Conservation (phyloP, 192 early-diverging fungal genomes). For the Coemansia sp. region DNA sequence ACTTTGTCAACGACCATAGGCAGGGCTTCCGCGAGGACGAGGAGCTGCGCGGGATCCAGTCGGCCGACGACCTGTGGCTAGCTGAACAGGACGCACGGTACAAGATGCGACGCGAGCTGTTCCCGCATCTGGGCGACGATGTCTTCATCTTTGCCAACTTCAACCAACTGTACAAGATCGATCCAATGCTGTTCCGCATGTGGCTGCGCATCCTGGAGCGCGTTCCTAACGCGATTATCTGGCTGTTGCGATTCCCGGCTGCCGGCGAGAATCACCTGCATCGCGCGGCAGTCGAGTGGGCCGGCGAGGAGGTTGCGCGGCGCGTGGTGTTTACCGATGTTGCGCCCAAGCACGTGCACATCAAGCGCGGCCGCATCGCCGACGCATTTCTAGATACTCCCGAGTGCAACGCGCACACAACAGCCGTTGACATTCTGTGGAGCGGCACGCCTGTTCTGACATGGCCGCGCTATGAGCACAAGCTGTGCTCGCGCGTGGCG, state of each 20-base stretch:
- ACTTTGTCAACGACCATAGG: slow-evolving; percentile 94
- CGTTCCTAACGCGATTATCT: slow-evolving; percentile 82
- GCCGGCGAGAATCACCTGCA: slow-evolving; percentile 80
- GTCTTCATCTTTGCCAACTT: slow-evolving; percentile 94
- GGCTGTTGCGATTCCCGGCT: slow-evolving; percentile 91
- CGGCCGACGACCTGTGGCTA: slow-evolving; percentile 65
- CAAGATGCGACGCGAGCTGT: slow-evolving; percentile 84
- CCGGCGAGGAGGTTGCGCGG: slow-evolving; percentile 71
- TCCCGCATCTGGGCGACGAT: slow-evolving; percentile 80
- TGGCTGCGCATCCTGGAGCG: slow-evolving; percentile 84
- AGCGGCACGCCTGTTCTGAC: slow-evolving; percentile 92
- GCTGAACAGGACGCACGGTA: slow-evolving; percentile 78
- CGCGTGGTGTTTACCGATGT: slow-evolving; percentile 87
- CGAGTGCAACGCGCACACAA: slow-evolving; percentile 97
- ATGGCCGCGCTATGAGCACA: slow-evolving; percentile 84
- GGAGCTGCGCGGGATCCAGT: slow-evolving; percentile 39
- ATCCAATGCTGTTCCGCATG: slow-evolving; percentile 80
- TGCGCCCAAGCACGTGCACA: slow-evolving; percentile 85
- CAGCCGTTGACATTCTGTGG: slow-evolving; percentile 94
- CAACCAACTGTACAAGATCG: slow-evolving; percentile 97
- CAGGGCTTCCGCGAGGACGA: slow-evolving; percentile 87
- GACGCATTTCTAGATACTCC: slow-evolving; percentile 93
- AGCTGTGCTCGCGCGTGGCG: slow-evolving; percentile 89
- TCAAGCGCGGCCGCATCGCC: slow-evolving; percentile 88
- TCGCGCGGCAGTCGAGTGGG: slow-evolving; percentile 72